Conservation (phyloP, 176 grass and related monocot species). For the Zea luxurians region DNA sequence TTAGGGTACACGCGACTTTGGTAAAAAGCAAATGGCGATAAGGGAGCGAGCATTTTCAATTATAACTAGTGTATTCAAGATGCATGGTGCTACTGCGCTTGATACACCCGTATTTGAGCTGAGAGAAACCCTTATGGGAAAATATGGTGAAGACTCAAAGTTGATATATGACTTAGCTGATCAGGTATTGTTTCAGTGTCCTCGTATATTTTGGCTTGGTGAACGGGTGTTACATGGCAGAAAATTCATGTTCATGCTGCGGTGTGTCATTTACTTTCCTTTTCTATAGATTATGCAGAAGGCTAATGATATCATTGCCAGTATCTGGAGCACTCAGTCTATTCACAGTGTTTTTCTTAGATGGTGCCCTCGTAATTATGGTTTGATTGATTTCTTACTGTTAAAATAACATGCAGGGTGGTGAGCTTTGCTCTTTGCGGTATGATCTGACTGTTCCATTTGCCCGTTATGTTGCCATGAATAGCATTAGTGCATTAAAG, state of each 20-base stretch:
- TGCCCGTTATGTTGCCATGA: conserved; percentile 90
- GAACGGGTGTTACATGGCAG: background rate
- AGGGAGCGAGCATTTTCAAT: conserved; percentile 91
- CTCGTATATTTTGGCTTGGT: background rate
- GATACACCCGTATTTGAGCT: conserved; percentile 98
- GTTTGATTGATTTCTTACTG: background rate
- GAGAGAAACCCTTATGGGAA: conserved; percentile 98
- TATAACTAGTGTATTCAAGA: conserved; percentile 89
- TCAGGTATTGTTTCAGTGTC: conserved; percentile 58
- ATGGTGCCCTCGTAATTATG: background rate
- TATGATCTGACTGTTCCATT: conserved; percentile 99
- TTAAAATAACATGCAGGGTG: conserved; percentile 60
- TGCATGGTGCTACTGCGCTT: conserved; percentile 88
- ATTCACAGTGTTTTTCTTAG: background rate
- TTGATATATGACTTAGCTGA: conserved; percentile 97
- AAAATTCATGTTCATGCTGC: background rate
- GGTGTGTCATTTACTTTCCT: background rate
- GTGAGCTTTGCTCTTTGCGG: conserved; percentile 92
- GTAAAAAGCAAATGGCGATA: conserved; percentile 92
- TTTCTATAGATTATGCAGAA: background rate
- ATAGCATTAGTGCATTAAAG: conserved; percentile 76
- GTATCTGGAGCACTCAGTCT: background rate
- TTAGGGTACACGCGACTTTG: conserved; percentile 96
- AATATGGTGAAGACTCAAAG: conserved; percentile 99
- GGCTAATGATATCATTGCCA: background rate